Conservation (phyloP, 441 rosid genomes). For the Erodium trifolium region DNA sequence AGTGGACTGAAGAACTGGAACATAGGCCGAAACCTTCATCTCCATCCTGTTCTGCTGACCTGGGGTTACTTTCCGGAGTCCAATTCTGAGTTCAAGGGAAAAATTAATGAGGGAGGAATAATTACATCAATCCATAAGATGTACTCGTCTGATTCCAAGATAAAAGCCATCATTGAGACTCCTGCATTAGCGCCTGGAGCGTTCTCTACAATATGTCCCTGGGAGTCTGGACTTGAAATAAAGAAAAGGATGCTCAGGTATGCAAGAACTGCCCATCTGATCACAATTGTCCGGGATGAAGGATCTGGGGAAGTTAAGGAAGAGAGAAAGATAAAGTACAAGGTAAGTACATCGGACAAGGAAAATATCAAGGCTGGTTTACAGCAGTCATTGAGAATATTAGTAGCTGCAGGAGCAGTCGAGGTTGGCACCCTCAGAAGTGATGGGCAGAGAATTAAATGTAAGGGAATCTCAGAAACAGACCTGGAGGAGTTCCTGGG, state of each 20-base stretch:
- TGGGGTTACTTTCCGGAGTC: conserved; percentile 93
- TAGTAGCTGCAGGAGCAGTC: conserved; percentile 81
- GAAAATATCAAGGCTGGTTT: conserved; percentile 56
- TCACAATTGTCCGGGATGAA: conserved; percentile 49
- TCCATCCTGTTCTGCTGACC: conserved; percentile 70
- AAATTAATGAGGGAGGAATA: conserved; percentile 67
- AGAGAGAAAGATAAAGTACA: conserved; percentile 51
- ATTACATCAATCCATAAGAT: conserved; percentile 68
- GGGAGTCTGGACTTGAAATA: conserved; percentile 65
- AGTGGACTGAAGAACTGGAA: conserved; percentile 67
- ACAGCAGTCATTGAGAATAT: conserved; percentile 54
- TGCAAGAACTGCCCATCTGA: conserved; percentile 59
- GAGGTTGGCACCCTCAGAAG: conserved; percentile 89
- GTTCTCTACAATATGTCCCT: conserved; percentile 43
- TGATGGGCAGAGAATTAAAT: conserved; percentile 61
- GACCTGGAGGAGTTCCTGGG: conserved; percentile 56
- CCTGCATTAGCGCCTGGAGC: conserved; percentile 59
- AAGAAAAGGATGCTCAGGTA: conserved; percentile 56
- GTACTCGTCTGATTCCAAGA: conserved; percentile 27
- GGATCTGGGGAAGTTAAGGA: conserved; percentile 53
- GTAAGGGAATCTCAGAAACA: conserved; percentile 42
- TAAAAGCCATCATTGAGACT: conserved; percentile 68
- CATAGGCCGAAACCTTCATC: conserved; percentile 68
- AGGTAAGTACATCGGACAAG: conserved; percentile 33
- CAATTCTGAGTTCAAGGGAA: conserved; percentile 43